These are phyloP conservation scores for Cyberlindnera meyerae DNA, from an alignment of 805 yeast species.

Conservation along the genomic window DNA sequence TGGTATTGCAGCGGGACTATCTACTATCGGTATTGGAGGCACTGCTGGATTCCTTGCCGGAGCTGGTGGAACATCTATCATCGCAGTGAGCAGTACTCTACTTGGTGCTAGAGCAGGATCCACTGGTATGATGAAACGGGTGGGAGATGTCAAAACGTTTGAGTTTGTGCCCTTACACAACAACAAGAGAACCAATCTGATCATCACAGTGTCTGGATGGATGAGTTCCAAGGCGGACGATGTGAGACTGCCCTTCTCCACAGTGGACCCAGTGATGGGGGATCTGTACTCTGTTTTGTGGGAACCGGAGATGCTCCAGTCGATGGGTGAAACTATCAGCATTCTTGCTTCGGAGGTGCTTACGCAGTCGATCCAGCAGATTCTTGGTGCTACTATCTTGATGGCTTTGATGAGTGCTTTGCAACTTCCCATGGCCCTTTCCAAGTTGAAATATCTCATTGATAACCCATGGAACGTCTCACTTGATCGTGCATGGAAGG, in stretches of 20 bases:
- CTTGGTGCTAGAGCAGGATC: slow-evolving; percentile 88
- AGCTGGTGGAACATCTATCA: slow-evolving; percentile 92
- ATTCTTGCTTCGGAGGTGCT: slow-evolving; percentile 92
- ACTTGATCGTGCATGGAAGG: slow-evolving; percentile 94
- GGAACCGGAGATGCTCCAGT: slow-evolving; percentile 97
- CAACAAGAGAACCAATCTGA: slow-evolving; percentile 79
- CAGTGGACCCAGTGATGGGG: slow-evolving; percentile 97
- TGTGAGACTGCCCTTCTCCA: slow-evolving; percentile 91
- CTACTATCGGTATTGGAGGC: slow-evolving; percentile 94
- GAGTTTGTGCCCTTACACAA: slow-evolving; percentile 92
- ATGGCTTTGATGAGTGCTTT: slow-evolving; percentile 89
- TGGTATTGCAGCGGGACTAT: slow-evolving; percentile 93
- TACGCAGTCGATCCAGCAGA: slow-evolving; percentile 90
- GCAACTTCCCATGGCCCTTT: slow-evolving; percentile 86
- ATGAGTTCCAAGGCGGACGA: slow-evolving; percentile 94
- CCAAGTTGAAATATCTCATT: slow-evolving; percentile 81
- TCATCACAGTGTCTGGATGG: slow-evolving; percentile 95
- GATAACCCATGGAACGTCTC: slow-evolving; percentile 99
- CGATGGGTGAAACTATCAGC: slow-evolving; percentile 93
- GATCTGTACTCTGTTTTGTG: slow-evolving; percentile 86
- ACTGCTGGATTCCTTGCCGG: slow-evolving; percentile 92
- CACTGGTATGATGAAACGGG: slow-evolving; percentile 77
- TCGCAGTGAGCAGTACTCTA: slow-evolving; percentile 86
- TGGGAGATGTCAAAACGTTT: slow-evolving; percentile 89
- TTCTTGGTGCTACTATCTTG: slow-evolving; percentile 84